phyloP scores from a whole-genome alignment of 2,329 filamentous ascomycete genomes.

The Neonectria coccinea region DNA sequence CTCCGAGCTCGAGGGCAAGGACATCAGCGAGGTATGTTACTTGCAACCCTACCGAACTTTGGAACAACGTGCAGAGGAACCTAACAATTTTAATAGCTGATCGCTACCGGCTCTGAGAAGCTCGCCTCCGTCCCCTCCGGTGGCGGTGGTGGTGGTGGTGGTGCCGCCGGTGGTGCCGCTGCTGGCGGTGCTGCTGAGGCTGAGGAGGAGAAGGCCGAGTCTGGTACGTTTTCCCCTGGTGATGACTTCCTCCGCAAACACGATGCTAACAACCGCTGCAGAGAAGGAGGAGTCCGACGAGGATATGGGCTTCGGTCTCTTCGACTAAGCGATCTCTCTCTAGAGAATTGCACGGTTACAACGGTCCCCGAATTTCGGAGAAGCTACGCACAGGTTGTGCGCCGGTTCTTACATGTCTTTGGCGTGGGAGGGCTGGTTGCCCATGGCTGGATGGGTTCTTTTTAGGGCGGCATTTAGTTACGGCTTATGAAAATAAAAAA shows the following conservation, averaged over 20 bases:
- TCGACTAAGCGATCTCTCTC: conserved; percentile 69
- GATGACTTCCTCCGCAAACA: neutral
- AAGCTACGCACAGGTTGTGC: conserved; percentile 49
- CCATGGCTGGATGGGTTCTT: conserved; percentile 48
- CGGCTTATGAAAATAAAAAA: conserved; percentile 48
- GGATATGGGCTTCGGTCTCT: conserved; percentile 82
- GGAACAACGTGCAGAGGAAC: neutral
- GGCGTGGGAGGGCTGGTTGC: conserved; percentile 49
- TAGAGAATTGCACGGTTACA: conserved; percentile 46
- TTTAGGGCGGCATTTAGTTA: conserved; percentile 45
- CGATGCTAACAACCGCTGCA: conserved; percentile 24
- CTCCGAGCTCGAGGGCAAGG: conserved; percentile 90
- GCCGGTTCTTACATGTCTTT: conserved; percentile 48
- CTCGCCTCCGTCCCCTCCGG: conserved; percentile 97
- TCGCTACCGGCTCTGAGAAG: conserved; percentile 89
- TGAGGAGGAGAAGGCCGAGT: conserved; percentile 87
- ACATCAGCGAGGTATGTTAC: conserved; percentile 85
- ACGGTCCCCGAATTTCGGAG: conserved; percentile 51
- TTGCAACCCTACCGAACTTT: neutral
- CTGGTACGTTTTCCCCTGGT: conserved; percentile 43
- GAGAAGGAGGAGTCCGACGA: conserved; percentile 72
- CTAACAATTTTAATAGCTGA: conserved; percentile 72
- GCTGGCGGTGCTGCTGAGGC: conserved; percentile 77
- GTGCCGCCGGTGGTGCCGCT: conserved; percentile 74
- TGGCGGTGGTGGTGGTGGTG: conserved; percentile 80